Percentiles rank a stretch among this genome's conserved stretches.
These are phyloP conservation scores for Botrytis porri DNA, from an alignment of 2,329 filamentous ascomycete genomes.

Conservation along the genomic window DNA sequence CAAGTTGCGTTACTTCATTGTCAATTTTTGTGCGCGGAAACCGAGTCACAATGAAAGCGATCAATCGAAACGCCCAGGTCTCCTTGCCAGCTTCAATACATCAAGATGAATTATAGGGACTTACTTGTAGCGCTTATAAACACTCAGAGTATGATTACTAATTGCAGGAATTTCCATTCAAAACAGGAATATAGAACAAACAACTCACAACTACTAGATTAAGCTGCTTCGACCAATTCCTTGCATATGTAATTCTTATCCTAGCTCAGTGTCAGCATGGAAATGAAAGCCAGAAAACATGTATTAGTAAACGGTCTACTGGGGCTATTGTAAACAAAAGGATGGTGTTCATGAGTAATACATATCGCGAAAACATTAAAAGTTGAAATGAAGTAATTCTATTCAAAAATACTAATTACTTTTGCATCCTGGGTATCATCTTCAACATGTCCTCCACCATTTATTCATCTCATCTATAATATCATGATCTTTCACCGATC, in stretches of 20 bases:
- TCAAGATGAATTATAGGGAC: not conserved
- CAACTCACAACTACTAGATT: not conserved
- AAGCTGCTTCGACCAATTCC: not conserved
- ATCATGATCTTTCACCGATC: not conserved
- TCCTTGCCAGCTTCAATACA: not conserved
- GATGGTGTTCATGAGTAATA: not conserved
- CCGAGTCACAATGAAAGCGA: not conserved
- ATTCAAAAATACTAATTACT: not conserved
- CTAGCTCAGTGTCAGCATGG: not conserved
- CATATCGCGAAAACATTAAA: not conserved
- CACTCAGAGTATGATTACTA: not conserved
- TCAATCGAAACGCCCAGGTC: not conserved
- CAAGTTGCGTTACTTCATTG: not conserved
- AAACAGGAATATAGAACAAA: not conserved
- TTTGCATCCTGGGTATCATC: constrained; percentile 6
- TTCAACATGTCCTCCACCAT: not conserved
- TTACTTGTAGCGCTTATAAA: not conserved
- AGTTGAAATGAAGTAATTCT: not conserved
- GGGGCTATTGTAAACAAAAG: not conserved
- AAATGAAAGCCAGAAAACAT: not conserved
- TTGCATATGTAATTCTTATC: not conserved
- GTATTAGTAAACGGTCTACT: not conserved
- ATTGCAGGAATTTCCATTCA: not conserved
- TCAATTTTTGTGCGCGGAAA: not conserved
- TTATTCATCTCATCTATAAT: not conserved